phyloP scores from a whole-genome alignment of 2,329 filamentous ascomycete genomes.

The Xylaria digitata region DNA sequence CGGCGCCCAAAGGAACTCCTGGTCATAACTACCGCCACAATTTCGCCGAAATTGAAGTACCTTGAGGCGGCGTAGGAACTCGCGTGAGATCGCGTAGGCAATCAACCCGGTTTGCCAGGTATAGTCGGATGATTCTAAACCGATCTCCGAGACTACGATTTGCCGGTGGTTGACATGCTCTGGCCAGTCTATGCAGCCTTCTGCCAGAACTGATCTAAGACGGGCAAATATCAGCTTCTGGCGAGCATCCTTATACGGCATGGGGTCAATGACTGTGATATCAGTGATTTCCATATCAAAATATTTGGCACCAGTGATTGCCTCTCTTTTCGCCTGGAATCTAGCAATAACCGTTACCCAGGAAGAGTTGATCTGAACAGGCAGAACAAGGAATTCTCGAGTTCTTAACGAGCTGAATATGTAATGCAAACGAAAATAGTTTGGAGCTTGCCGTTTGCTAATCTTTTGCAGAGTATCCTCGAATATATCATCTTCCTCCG shows the following conservation, averaged over 20 bases:
- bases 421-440: slow-evolving; percentile 34
- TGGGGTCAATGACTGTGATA: slow-evolving; percentile 42
- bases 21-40: not conserved
- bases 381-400: slow-evolving; percentile 42
- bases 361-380: slow-evolving; percentile 30
- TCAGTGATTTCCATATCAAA: slow-evolving; percentile 38
- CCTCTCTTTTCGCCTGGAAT: not conserved
- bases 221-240: slow-evolving; percentile 13
- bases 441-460: not conserved
- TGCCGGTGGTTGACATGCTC: not conserved
- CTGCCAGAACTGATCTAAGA: slow-evolving; percentile 33
- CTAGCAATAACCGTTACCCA: slow-evolving; percentile 42
- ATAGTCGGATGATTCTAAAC: too few relatives aligned
- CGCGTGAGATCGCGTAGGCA: slow-evolving; percentile 43
- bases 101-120: slow-evolving; percentile 44
- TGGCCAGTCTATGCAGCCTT: slow-evolving; percentile 40
- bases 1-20: slow-evolving; percentile 37
- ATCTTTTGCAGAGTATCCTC: slow-evolving; percentile 29
- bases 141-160: slow-evolving; percentile 8
- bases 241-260: slow-evolving; percentile 12
- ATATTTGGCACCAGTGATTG: not conserved
- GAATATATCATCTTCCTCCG: slow-evolving; percentile 15
- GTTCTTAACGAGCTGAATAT: slow-evolving; percentile 41
- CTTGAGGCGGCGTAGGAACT: slow-evolving; percentile 45
- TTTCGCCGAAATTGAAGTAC: slow-evolving; percentile 29